phyloP scores from a whole-genome alignment of 2,329 filamentous ascomycete genomes.

The Corynespora cassiicola region DNA sequence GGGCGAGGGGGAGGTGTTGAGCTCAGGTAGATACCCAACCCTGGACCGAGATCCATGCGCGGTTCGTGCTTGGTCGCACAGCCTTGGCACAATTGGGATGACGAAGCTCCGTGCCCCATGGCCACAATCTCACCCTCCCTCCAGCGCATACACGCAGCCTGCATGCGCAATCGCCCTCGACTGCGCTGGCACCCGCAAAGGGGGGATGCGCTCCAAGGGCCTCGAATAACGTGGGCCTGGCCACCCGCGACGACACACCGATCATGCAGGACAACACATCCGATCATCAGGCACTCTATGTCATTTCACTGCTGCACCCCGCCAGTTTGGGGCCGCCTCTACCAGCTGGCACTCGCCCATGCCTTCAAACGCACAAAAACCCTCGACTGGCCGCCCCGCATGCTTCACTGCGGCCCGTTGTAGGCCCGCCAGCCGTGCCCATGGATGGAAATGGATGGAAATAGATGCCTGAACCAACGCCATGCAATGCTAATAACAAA shows the following conservation, averaged over 20 bases:
- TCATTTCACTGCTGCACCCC: conserved; percentile 37
- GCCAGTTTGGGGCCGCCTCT: conserved; percentile 13
- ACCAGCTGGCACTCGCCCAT: too few species aligned
- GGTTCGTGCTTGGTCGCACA: conserved; percentile 7
- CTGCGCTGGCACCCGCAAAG: conserved; percentile 32
- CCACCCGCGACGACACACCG: conserved; percentile 25
- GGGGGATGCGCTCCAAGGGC: conserved; percentile 20
- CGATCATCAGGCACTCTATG: conserved; percentile 37
- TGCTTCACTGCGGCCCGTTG: too few species aligned
- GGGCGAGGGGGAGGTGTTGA: conserved; percentile 9
- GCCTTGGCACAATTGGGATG: conserved; percentile 12
- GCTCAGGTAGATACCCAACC: conserved; percentile 7
- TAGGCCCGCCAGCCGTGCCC: too few species aligned
- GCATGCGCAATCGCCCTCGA: conserved; percentile 34
- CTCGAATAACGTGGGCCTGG: conserved; percentile 25
- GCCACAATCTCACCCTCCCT: conserved; percentile 7
- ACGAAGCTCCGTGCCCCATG: conserved; percentile 19
- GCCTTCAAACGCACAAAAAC: too few species aligned
- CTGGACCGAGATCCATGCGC: conserved; percentile 3
- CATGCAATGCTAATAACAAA: conserved; percentile 39
- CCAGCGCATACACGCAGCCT: conserved; percentile 44
- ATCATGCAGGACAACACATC: conserved; percentile 45
- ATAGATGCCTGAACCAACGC: conserved; percentile 32
- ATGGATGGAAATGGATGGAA: too few species aligned
- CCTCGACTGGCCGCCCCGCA: too few species aligned